These are phyloP conservation scores for Castanea sativa DNA, from an alignment of 306 rosid genomes.

Conservation along the genomic window DNA sequence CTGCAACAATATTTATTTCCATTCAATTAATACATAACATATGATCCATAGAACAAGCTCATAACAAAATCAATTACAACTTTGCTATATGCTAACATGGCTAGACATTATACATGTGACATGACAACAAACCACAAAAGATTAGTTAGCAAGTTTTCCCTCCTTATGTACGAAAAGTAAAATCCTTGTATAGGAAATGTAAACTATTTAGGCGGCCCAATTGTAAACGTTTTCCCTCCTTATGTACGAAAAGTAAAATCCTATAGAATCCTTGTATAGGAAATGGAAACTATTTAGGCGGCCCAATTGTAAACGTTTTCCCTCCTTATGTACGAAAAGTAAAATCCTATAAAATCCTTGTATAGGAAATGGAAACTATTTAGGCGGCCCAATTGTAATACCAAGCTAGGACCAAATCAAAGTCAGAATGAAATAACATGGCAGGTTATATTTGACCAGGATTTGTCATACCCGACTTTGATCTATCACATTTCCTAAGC, in stretches of 20 bases:
- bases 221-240: neutral
- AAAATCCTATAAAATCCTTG: neutral
- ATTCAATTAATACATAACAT: neutral
- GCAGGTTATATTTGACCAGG: neutral
- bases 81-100: no score
- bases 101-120: neutral
- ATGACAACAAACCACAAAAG: neutral
- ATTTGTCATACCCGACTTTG: neutral
- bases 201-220: neutral
- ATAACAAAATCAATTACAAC: no score
- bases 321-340: neutral
- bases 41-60: no score
- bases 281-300: neutral
- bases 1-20: conserved; percentile 34
- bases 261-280: neutral
- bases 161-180: neutral
- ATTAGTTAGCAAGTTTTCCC: neutral
- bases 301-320: neutral
- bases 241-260: neutral
- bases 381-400: neutral
- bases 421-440: neutral
- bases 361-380: neutral
- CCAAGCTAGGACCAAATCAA: conserved; percentile 1
- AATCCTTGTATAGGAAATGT: neutral
- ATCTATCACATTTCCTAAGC: neutral